Base-by-base conservation (phyloP, 2,329 filamentous ascomycete species). In the Boeremia exigua region DNA sequence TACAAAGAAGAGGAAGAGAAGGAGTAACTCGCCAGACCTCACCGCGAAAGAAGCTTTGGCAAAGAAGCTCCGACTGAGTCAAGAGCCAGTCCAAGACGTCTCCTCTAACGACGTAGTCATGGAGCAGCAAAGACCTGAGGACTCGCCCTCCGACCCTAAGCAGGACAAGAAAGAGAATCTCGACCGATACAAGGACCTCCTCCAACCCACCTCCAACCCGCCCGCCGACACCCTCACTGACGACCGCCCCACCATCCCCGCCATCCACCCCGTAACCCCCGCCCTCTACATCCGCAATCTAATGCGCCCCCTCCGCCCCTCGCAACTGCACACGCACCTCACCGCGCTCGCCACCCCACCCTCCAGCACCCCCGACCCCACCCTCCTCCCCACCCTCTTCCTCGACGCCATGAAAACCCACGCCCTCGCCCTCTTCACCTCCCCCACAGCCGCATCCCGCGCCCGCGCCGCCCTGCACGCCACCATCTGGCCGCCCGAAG, bases 381-480 rank as follows among this genome's bases (percentile, higher is more conserved):
- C 84, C 32, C 77, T 85, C 11, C 10, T 56, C 1, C 29, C 48
- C 6, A 28, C 54, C 2, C 43, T 56, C 9, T 92, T 91, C 71
- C 82, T 98, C 34, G 94, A 98, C 72, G 82, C 83, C 29, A 90
- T 98, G 68, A 88, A 90, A 61, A 96, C 93, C 0, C 95, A 99
- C 73, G 92, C 92, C 8, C 90, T 97, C 69, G 89, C 88, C 33
- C 79, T 85, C 23, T 94, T 98, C 72, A 79, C 81, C 39, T 88
- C 82, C 40, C 79, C 86, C 9, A 80, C 87, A 2, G 88, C 89
- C 3, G 95, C 95, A 4, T 86, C 88, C 0, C 85, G 91, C 19
- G 92, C 91, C 8, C 89, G 94, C 44, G 83, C 86, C 9, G 84
- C 84, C 2, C 80, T 98, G 2, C 94, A 99, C 75, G 85, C 87